phyloP scores from a whole-genome alignment of 2,329 filamentous ascomycete species.

The Phaeosphaeria sp. region DNA sequence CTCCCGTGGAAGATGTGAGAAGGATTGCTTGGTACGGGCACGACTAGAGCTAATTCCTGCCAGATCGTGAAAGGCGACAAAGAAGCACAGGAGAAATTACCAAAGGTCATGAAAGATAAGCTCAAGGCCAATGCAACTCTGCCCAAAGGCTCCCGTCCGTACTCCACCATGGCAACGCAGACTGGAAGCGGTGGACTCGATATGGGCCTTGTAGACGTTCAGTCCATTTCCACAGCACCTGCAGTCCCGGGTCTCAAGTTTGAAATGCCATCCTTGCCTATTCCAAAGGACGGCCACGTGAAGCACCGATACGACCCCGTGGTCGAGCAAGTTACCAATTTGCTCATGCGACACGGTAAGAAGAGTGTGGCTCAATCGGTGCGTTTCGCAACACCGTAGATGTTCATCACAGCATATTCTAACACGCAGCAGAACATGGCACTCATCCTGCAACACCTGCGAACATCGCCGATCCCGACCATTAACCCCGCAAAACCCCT shows the following conservation, averaged over 20 bases:
- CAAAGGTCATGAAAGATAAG: constrained; percentile 70
- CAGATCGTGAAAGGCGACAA: constrained; percentile 70
- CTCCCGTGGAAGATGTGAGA: constrained; percentile 69
- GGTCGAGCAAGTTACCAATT: constrained; percentile 83
- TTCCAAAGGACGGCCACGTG: constrained; percentile 69
- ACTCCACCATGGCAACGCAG: constrained; percentile 58
- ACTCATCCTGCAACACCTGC: constrained; percentile 79
- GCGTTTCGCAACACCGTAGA: constrained; percentile 38
- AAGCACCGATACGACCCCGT: constrained; percentile 86
- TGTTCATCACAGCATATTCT: constrained; percentile 13
- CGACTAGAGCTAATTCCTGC: constrained; percentile 14
- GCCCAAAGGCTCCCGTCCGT: constrained; percentile 58
- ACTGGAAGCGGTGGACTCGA: constrained; percentile 23
- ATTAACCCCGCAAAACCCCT: constrained; percentile 74
- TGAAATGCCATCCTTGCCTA: constrained; percentile 70
- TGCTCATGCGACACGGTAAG: constrained; percentile 92
- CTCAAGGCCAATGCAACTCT: constrained; percentile 56
- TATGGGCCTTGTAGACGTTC: constrained; percentile 41
- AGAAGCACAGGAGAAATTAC: constrained; percentile 66
- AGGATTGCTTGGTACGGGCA: neutral
- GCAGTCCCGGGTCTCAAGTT: constrained; percentile 73
- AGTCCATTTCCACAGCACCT: constrained; percentile 23
- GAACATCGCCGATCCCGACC: constrained; percentile 80
- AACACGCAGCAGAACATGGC: constrained; percentile 73
- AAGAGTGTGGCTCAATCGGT: constrained; percentile 88